Evolutionary conservation across 192 early-diverging fungal species (phyloP).

Genomic region (Backusella circina): DNA sequence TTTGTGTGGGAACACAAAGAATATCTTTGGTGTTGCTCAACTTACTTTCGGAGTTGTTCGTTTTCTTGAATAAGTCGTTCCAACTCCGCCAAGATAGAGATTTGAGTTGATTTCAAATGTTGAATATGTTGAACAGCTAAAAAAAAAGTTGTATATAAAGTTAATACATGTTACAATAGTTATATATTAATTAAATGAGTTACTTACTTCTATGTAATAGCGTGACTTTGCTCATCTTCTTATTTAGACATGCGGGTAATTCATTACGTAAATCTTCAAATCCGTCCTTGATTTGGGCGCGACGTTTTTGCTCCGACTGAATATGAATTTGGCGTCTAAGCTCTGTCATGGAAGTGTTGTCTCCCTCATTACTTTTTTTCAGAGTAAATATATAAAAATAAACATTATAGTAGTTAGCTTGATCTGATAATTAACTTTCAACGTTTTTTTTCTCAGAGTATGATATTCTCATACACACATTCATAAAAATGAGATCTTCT

Average conservation of each 20-base stretch:
- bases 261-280: slow-evolving; percentile 37
- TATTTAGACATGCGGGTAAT: slow-evolving; percentile 31
- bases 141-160: not conserved
- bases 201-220: slow-evolving; percentile 35
- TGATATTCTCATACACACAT: not conserved
- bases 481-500: not conserved
- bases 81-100: slow-evolving; percentile 31
- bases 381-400: not conserved
- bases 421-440: not conserved
- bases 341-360: slow-evolving; percentile 15
- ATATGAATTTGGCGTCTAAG: slow-evolving; percentile 39
- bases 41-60: slow-evolving; percentile 36
- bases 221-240: slow-evolving; percentile 38
- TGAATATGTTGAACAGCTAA: slow-evolving; percentile 42
- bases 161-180: not conserved
- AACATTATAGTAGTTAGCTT: too few species aligned
- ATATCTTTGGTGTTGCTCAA: not conserved
- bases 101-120: slow-evolving; percentile 39
- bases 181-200: not conserved
- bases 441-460: not conserved
- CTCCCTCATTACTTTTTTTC: not conserved
- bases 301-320: slow-evolving; percentile 40
- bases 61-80: slow-evolving; percentile 38
- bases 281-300: slow-evolving; percentile 41
- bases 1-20: not conserved